These are phyloP conservation scores for Asterophora parasitica DNA, from an alignment of 768 basidiomycete genomes.

Conservation along the genomic window DNA sequence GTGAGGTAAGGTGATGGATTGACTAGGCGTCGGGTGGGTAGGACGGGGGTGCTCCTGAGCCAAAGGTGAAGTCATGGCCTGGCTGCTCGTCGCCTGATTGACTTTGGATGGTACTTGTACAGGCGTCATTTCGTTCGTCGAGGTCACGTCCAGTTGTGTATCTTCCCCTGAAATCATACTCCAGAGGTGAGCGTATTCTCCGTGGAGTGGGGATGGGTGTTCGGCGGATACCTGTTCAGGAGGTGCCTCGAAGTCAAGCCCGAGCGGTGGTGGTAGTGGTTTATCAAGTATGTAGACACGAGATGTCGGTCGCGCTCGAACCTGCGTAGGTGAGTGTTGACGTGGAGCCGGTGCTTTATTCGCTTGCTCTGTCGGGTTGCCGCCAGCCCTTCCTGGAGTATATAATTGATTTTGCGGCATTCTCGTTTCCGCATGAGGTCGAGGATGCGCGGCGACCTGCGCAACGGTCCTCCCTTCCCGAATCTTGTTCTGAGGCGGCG, in stretches of 20 bases:
- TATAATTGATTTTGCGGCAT: background rate
- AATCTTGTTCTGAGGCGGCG: slow-evolving; percentile 9
- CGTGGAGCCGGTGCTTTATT: slow-evolving; percentile 1
- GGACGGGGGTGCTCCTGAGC: no score
- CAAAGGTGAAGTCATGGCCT: no score
- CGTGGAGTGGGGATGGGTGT: slow-evolving; percentile 7
- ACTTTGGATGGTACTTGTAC: slow-evolving; percentile 1
- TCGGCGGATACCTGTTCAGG: background rate
- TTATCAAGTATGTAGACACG: slow-evolving; percentile 16
- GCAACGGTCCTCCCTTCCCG: slow-evolving; percentile 5
- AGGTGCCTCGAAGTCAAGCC: background rate
- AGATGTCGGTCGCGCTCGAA: slow-evolving; percentile 9
- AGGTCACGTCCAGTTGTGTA: background rate
- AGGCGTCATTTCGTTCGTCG: slow-evolving; percentile 1
- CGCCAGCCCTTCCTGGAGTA: background rate
- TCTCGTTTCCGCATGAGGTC: slow-evolving; percentile 10
- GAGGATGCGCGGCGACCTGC: slow-evolving; percentile 9
- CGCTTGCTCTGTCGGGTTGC: background rate
- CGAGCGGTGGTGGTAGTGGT: slow-evolving; percentile 13
- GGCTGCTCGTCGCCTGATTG: background rate
- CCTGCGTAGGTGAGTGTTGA: slow-evolving; percentile 7
- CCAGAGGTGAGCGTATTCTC: slow-evolving; percentile 16
- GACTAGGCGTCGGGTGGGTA: no score
- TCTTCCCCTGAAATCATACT: slow-evolving; percentile 12
- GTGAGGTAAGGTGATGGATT: no score